Conservation (phyloP, 1,139 yeast species). For the Suhomyces choctaworum region DNA sequence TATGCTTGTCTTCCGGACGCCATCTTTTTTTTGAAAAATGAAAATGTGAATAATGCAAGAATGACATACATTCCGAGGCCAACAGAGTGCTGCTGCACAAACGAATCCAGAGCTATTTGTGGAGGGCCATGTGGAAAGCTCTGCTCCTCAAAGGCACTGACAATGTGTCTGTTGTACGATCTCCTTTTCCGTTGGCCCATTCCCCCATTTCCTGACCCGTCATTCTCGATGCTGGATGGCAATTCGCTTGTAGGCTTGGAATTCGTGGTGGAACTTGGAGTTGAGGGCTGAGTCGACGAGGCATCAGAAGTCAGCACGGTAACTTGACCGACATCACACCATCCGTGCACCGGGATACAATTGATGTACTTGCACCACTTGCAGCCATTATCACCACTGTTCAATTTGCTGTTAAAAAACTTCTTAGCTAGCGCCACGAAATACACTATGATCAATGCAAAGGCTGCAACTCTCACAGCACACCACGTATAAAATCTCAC, state of each 20-base stretch:
- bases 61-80: constrained; percentile 21
- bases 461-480: constrained; percentile 45
- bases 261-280: constrained; percentile 8
- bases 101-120: constrained; percentile 1
- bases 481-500: constrained; percentile 50
- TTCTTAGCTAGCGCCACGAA: constrained; percentile 51
- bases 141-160: constrained; percentile 1
- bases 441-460: constrained; percentile 50
- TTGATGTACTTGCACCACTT: constrained; percentile 74
- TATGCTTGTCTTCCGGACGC: constrained; percentile 5
- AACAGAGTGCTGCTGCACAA: constrained; percentile 14
- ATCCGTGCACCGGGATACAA: constrained; percentile 69
- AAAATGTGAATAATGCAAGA: constrained; percentile 18
- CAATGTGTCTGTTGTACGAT: not conserved
- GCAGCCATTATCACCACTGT: constrained; percentile 32
- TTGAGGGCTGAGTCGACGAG: constrained; percentile 5
- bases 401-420: constrained; percentile 34
- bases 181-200: constrained; percentile 3
- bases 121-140: not conserved
- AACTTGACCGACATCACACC: constrained; percentile 67
- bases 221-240: constrained; percentile 17
- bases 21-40: constrained; percentile 16
- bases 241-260: constrained; percentile 9
- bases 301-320: constrained; percentile 21
- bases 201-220: no score